Percentiles rank a stretch among this genome's conserved stretches.
phyloP scores from a whole-genome alignment of 768 basidiomycete species.

The Auricularia sp. region DNA sequence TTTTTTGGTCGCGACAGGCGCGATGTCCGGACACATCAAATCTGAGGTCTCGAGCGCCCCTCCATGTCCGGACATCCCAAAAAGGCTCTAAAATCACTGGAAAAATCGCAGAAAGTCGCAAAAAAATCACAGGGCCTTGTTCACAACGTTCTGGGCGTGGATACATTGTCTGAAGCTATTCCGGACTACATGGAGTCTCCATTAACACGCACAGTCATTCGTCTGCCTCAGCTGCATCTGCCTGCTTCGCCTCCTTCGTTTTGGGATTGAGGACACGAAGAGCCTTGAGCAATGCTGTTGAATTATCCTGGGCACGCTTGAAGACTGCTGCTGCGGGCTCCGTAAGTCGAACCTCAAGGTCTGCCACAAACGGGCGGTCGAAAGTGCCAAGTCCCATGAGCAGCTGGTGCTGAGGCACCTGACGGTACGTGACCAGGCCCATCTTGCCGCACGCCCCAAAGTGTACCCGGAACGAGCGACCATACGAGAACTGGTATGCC shows the following conservation, averaged over 20 bases:
- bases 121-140: no score
- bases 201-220: no score
- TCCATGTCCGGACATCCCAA: not conserved
- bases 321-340: not conserved
- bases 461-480: not conserved
- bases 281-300: not conserved
- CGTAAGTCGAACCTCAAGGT: not conserved
- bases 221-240: not conserved
- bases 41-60: not conserved
- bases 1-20: not conserved
- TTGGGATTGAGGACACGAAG: not conserved
- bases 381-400: not conserved
- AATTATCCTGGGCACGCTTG: not conserved
- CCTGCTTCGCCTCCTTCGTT: not conserved
- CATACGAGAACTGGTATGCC: not conserved
- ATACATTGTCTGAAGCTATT: no score
- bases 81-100: not conserved
- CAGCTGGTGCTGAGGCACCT: not conserved
- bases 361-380: not conserved
- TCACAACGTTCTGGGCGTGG: no score
- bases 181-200: no score
- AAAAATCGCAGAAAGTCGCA: not conserved
- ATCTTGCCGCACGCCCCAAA: not conserved
- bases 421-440: not conserved
- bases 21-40: not conserved